Base-by-base conservation (phyloP, 1,284 basidiomycete genomes). In the Tausonia pullulans region DNA sequence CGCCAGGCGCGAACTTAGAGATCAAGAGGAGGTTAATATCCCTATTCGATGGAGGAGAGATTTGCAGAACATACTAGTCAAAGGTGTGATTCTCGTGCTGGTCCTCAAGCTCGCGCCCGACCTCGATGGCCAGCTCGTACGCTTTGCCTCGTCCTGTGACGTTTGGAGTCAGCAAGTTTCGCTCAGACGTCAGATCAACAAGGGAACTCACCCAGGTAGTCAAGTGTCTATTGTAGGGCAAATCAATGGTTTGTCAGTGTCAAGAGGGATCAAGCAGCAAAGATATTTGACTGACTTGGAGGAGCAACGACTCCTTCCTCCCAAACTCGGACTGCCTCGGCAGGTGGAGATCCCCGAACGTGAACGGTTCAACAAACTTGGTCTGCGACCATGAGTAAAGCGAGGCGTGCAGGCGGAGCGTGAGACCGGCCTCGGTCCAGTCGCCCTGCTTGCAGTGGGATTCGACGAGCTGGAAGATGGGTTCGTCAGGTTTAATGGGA, bases 291-390 rank as follows among this genome's bases (percentile, higher is more conserved):
- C 27, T 27, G 27, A 27, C 27, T 27, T 92, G 78, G 55, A 93
- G 80, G 68, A 87, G 89, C 1, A 95, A 77, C 0, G 89, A 90
- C 76, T 98, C 95, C 74, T 96, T 97, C 58, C 95, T 83, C 64
- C 90, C 88, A 76, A 97, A 98, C 62, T 91, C 87, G 0, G 88
- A 93, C 74, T 98, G 95, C 49, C 90, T 86, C 0, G 94, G 93
- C 59, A 98, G 78, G 14, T 86, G 85, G 44, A 97, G 82, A 67
- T 90, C 89, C 8, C 73, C 75, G 41, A 67, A 60, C 71, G 86
- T 84, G 84, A 93, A 90, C 3, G 87, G 87, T 5, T 87, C 84
- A 45, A 92, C 84, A 68, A 90, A 87, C 44, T 70, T 70, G 0
- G 84, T 81, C 67, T 84, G 84, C 16, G 87, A 77, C 93, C 95